These are phyloP conservation scores for Paracorniculantispora psalliotae DNA, from an alignment of 2,329 filamentous ascomycete species.

Conservation along the genomic window DNA sequence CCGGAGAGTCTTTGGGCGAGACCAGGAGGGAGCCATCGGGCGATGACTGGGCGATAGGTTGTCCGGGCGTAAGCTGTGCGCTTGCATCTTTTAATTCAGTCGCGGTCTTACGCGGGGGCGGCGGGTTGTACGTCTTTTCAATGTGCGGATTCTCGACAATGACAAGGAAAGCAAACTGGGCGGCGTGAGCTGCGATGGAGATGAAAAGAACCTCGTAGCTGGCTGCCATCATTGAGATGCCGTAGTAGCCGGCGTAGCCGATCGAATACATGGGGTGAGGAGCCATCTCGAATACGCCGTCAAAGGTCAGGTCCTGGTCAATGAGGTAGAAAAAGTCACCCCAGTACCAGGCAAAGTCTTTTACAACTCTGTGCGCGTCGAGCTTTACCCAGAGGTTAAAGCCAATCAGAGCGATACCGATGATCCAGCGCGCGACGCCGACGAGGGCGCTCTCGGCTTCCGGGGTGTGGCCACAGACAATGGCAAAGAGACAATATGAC, in stretches of 20 bases:
- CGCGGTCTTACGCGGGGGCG: constrained; percentile 62
- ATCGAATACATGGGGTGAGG: constrained; percentile 99
- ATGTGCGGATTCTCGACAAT: constrained; percentile 96
- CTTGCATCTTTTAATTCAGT: constrained; percentile 30
- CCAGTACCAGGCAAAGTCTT: constrained; percentile 99
- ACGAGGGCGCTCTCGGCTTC: constrained; percentile 64
- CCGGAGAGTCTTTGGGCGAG: constrained; percentile 41
- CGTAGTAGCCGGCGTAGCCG: constrained; percentile 96
- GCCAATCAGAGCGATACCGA: constrained; percentile 72
- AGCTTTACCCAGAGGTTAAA: constrained; percentile 99
- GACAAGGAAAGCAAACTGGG: constrained; percentile 88
- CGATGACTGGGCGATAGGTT: constrained; percentile 15
- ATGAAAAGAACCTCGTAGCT: constrained; percentile 98
- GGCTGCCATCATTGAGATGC: constrained; percentile 95
- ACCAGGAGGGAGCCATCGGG: constrained; percentile 22
- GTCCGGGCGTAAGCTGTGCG: constrained; percentile 23
- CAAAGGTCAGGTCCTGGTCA: constrained; percentile 95
- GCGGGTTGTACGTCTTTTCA: constrained; percentile 93
- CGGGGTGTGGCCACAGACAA: constrained; percentile 77
- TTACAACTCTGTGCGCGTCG: constrained; percentile 94
- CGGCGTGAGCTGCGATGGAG: constrained; percentile 88
- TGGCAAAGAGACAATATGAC: constrained; percentile 92
- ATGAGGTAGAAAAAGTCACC: constrained; percentile 99
- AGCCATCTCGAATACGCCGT: constrained; percentile 98
- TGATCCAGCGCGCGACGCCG: constrained; percentile 68